phyloP scores from a whole-genome alignment of 768 basidiomycete species.

The Dendrothele bispora region DNA sequence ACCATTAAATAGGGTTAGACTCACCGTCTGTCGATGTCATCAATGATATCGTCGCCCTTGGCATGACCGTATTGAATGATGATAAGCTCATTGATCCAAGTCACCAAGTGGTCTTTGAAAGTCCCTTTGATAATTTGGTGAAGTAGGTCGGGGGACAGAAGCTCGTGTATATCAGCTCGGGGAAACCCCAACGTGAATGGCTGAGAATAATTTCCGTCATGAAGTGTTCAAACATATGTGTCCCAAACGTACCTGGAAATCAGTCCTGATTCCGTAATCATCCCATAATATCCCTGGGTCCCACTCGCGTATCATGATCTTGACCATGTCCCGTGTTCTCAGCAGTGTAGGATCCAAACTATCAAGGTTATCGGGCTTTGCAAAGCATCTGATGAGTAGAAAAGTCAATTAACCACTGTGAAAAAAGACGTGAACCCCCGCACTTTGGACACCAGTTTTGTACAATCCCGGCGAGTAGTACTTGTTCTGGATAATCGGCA shows the following conservation, averaged over 20 bases:
- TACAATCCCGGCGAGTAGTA: too few relatives aligned
- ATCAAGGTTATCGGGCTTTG: conserved; percentile 1
- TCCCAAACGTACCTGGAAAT: conserved; percentile 28
- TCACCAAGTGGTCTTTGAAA: too few relatives aligned
- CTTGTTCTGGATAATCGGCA: too few relatives aligned
- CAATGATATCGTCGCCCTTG: conserved; percentile 15
- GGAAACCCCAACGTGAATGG: conserved; percentile 20
- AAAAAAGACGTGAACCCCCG: not conserved
- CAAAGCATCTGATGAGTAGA: not conserved
- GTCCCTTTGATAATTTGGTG: too few relatives aligned
- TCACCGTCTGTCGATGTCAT: conserved; percentile 25
- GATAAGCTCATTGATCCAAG: too few relatives aligned
- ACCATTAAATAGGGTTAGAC: too few relatives aligned
- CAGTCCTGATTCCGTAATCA: conserved; percentile 27
- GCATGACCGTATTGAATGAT: conserved; percentile 6
- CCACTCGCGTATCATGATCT: not conserved
- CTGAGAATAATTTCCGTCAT: too few relatives aligned
- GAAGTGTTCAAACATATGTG: too few relatives aligned
- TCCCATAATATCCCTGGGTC: too few relatives aligned
- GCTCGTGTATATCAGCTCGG: too few relatives aligned
- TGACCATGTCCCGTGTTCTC: conserved; percentile 6
- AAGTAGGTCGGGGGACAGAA: too few relatives aligned
- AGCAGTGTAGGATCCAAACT: not conserved
- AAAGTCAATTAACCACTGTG: not conserved
- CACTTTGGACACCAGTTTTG: too few relatives aligned